A percentile compares a stretch with the other conserved stretches of the same genome.
These are phyloP conservation scores for Westerdykella aurantiaca DNA, from an alignment of 2,329 filamentous ascomycete species.

Conservation along the genomic window DNA sequence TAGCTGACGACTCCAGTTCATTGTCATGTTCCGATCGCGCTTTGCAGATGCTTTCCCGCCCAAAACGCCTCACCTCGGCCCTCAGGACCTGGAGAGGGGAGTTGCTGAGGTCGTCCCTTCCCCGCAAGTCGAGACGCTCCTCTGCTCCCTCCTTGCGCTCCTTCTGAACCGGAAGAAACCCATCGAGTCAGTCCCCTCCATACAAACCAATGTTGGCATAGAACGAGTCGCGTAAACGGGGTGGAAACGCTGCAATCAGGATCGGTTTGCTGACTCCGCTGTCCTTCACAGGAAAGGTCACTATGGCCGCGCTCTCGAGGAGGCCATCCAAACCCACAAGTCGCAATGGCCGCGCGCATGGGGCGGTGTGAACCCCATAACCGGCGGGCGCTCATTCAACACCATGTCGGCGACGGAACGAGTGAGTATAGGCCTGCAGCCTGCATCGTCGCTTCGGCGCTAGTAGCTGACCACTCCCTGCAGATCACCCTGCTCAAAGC, in stretches of 20 bases:
- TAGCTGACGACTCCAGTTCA: slow-evolving; percentile 59
- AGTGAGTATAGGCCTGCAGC: slow-evolving; percentile 47
- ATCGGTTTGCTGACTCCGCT: slow-evolving; percentile 27
- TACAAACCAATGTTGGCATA: neutral
- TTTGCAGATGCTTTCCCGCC: slow-evolving; percentile 87
- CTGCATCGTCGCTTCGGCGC: slow-evolving; percentile 1
- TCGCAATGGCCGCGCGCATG: slow-evolving; percentile 83
- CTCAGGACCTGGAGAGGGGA: slow-evolving; percentile 89
- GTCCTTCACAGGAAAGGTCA: slow-evolving; percentile 66
- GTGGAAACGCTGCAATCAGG: neutral
- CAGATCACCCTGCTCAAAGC: slow-evolving; percentile 79
- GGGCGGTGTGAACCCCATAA: slow-evolving; percentile 76
- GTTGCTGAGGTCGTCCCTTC: slow-evolving; percentile 72
- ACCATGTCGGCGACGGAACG: slow-evolving; percentile 75
- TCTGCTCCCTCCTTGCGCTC: slow-evolving; percentile 83
- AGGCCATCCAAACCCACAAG: slow-evolving; percentile 79
- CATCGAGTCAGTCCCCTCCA: slow-evolving; percentile 70
- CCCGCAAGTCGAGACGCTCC: slow-evolving; percentile 76
- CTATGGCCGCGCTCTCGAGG: slow-evolving; percentile 87
- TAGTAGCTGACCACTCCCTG: slow-evolving; percentile 15
- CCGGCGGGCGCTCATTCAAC: slow-evolving; percentile 73
- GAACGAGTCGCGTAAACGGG: no score
- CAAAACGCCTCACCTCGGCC: slow-evolving; percentile 82
- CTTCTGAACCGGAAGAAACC: slow-evolving; percentile 97
- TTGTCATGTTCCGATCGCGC: slow-evolving; percentile 95